Evolutionary conservation across 2,329 filamentous ascomycete genomes (phyloP).

Genomic region (Torrubiella hemipterigena): DNA sequence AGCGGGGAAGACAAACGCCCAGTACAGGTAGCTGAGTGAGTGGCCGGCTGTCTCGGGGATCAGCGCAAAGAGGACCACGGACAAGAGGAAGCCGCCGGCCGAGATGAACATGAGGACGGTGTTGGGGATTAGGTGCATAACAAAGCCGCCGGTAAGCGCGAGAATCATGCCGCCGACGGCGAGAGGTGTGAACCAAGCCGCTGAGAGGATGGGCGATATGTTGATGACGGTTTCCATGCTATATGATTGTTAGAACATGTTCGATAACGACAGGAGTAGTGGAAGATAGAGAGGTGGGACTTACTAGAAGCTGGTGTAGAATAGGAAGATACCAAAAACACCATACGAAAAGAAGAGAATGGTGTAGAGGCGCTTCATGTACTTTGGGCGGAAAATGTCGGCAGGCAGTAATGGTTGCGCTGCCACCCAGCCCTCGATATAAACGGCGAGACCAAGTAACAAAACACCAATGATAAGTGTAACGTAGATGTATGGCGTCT

Average conservation of each 20-base stretch:
- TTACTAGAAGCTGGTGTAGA: slow-evolving; percentile 59
- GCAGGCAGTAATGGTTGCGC: slow-evolving; percentile 55
- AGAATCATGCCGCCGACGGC: slow-evolving; percentile 57
- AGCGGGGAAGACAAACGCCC: slow-evolving; percentile 62
- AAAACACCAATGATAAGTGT: slow-evolving; percentile 52
- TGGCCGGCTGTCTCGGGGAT: slow-evolving; percentile 30
- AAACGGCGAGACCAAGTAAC: slow-evolving; percentile 47
- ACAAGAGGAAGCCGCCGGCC: slow-evolving; percentile 43
- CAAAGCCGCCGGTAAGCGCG: slow-evolving; percentile 47
- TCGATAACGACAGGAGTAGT: not conserved
- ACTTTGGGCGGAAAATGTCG: slow-evolving; percentile 57
- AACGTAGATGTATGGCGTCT: slow-evolving; percentile 58
- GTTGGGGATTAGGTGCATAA: slow-evolving; percentile 55
- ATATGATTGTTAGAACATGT: not conserved
- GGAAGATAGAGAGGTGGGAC: slow-evolving; percentile 14
- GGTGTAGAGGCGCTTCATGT: slow-evolving; percentile 51
- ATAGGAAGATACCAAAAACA: slow-evolving; percentile 53
- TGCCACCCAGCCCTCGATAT: slow-evolving; percentile 62
- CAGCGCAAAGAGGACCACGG: slow-evolving; percentile 51
- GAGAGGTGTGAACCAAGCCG: slow-evolving; percentile 59
- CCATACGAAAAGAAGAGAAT: slow-evolving; percentile 58
- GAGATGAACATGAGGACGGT: slow-evolving; percentile 52
- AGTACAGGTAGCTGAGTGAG: slow-evolving; percentile 35
- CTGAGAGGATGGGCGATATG: slow-evolving; percentile 47
- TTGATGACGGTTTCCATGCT: slow-evolving; percentile 50